phyloP scores from a whole-genome alignment of 805 yeast genomes.

The Torulaspora franciscae region DNA sequence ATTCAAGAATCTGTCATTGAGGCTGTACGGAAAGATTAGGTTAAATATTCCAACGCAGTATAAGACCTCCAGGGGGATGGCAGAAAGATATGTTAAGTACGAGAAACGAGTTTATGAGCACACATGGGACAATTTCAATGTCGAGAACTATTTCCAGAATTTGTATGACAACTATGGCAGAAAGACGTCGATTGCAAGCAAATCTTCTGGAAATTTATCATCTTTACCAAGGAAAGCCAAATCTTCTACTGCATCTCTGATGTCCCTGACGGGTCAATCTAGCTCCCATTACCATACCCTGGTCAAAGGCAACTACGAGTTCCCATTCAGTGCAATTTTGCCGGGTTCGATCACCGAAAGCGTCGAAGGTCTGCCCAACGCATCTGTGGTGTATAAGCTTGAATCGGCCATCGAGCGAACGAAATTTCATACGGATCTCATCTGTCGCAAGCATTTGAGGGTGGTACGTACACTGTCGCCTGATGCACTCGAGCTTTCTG shows the following conservation, averaged over 20 bases:
- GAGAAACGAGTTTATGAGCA: constrained; percentile 69
- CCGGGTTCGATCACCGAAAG: constrained; percentile 87
- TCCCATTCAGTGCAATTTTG: constrained; percentile 79
- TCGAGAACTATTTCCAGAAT: constrained; percentile 40
- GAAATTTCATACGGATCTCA: constrained; percentile 60
- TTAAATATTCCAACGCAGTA: constrained; percentile 58
- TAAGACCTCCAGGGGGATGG: constrained; percentile 43
- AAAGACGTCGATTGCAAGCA: constrained; percentile 16
- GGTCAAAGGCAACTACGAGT: constrained; percentile 76
- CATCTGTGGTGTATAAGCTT: constrained; percentile 63
- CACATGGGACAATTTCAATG: constrained; percentile 66
- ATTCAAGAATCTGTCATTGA: constrained; percentile 58
- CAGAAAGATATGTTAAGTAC: constrained; percentile 45
- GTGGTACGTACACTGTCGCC: constrained; percentile 82
- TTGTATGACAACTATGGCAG: constrained; percentile 26
- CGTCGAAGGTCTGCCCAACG: constrained; percentile 83
- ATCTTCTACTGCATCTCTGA: constrained; percentile 34
- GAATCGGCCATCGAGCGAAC: constrained; percentile 82
- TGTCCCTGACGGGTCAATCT: constrained; percentile 30
- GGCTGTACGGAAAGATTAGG: constrained; percentile 61
- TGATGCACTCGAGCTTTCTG: constrained; percentile 81
- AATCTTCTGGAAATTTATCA: constrained; percentile 22
- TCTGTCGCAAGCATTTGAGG: constrained; percentile 66
- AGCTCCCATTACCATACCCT: constrained; percentile 39
- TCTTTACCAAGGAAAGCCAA: constrained; percentile 32